Evolutionary conservation across 108 stramenopile genomes (phyloP), one percentile per base, ranked within the genome.

Genomic region (Pseudonitzschia multiseries): DNA sequence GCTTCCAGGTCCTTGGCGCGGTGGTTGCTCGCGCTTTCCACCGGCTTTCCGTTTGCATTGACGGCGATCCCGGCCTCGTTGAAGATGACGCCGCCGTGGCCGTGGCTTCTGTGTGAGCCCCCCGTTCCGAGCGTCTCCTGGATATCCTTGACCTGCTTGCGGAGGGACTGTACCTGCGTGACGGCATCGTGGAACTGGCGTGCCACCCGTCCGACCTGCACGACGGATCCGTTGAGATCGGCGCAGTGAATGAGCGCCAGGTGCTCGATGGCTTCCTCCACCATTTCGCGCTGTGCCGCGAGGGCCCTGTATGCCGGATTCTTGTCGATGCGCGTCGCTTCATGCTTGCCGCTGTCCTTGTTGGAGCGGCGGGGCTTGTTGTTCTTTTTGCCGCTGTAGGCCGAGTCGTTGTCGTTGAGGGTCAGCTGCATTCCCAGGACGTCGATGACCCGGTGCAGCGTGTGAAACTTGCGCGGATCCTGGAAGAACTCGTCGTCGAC

Each of bases 231-330:
- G 79, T 94, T 94, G 56, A 94, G 74, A 78, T 94, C 90, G 29
- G 87, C 89, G 71, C 89, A 89, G 65, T 94, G 90, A 52, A 75
- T 76, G 21, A 94, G 76, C 2, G 88, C 88, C 89, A 92, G 79
- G 57, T 92, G 87, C 65, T 94, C 93, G 71, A 94, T 92, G 60
- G 90, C 89, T 69, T 84, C 88, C 79, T 94, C 93, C 0, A 92
- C 90, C 13, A 87, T 59, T 24, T 68, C 29, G 29, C 88, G 84
- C 62, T 94, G 93, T 12, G 70, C 67, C 54, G 82, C 79, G 12
- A 92, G 50, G 24, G 69, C 62, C 6, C 65, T 44, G 67, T 94
- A 91, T 46, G 86, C 84, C 0, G 86, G 86, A 48, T 89, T 88
- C 21, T 81, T 71, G 44, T 73, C 60, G 66, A 64, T 44, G 51